These are phyloP conservation scores for Cryptococcus sp. DNA, from an alignment of 1,284 basidiomycete species.

Conservation along the genomic window DNA sequence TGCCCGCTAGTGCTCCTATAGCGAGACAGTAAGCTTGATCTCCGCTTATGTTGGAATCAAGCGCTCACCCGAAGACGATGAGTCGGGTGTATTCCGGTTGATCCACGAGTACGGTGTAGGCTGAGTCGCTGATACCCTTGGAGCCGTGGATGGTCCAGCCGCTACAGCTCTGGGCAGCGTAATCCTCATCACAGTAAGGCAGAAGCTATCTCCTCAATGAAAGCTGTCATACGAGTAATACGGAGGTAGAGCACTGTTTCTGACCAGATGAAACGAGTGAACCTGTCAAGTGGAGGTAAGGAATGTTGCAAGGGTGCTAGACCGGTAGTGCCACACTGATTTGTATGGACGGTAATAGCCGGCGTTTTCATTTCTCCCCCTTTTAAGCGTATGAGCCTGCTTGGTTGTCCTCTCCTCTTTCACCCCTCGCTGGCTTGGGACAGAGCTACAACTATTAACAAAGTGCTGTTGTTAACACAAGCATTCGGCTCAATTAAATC, in stretches of 20 bases:
- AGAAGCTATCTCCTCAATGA: neutral
- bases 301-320: neutral
- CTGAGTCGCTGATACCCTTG: conserved; percentile 14
- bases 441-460: too few relatives aligned
- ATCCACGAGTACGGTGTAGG: conserved; percentile 43
- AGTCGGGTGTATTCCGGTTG: conserved; percentile 13
- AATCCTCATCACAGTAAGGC: conserved; percentile 1
- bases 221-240: neutral
- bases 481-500: too few relatives aligned
- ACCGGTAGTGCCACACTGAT: conserved; percentile 4
- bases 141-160: conserved; percentile 1
- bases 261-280: conserved; percentile 3
- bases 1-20: conserved; percentile 34
- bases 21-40: neutral
- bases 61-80: conserved; percentile 17
- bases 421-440: too few relatives aligned
- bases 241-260: too few relatives aligned
- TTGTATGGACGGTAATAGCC: conserved; percentile 15
- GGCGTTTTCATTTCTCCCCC: conserved; percentile 18
- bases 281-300: conserved; percentile 17
- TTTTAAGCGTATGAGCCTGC: too few relatives aligned
- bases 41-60: neutral
- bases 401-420: too few relatives aligned
- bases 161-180: neutral
- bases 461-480: too few relatives aligned